These are phyloP conservation scores for Linum trigynum DNA, from an alignment of 345 rosid species.

Conservation along the genomic window DNA sequence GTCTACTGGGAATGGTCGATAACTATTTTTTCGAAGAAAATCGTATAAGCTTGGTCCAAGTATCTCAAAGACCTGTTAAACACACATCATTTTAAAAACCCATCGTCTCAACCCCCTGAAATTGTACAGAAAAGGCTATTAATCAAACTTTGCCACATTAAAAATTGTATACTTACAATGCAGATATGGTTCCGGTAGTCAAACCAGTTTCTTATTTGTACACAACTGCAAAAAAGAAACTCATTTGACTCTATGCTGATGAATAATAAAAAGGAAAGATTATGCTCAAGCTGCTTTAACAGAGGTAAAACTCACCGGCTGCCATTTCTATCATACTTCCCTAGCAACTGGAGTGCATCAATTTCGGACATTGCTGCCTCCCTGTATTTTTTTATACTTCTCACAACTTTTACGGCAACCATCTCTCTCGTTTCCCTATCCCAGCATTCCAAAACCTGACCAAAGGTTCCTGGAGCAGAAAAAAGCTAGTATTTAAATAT, in stretches of 20 bases:
- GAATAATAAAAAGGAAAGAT: neutral
- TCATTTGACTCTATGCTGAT: slow-evolving; percentile 14
- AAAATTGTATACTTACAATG: slow-evolving; percentile 41
- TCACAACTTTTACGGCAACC: slow-evolving; percentile 64
- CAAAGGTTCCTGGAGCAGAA: slow-evolving; percentile 49
- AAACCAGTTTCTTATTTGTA: slow-evolving; percentile 53
- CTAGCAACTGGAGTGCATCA: slow-evolving; percentile 52
- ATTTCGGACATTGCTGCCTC: slow-evolving; percentile 65
- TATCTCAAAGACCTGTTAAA: slow-evolving; percentile 69
- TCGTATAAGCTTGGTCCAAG: slow-evolving; percentile 76
- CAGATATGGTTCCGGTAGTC: slow-evolving; percentile 62
- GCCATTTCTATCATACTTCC: slow-evolving; percentile 43
- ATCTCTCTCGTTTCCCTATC: slow-evolving; percentile 52
- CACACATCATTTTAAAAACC: slow-evolving; percentile 24
- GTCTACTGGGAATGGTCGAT: slow-evolving; percentile 59
- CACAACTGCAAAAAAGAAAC: slow-evolving; percentile 47
- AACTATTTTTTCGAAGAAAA: slow-evolving; percentile 62
- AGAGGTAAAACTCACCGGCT: slow-evolving; percentile 32
- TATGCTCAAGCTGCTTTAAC: neutral
- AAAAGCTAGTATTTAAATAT: neutral
- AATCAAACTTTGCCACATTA: slow-evolving; percentile 12
- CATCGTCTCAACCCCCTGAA: slow-evolving; percentile 22
- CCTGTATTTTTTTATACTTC: slow-evolving; percentile 52
- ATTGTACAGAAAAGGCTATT: slow-evolving; percentile 10
- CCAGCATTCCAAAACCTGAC: slow-evolving; percentile 74